Conservation (phyloP, 2,329 filamentous ascomycete species). For the Phialemonium atrogriseum region DNA sequence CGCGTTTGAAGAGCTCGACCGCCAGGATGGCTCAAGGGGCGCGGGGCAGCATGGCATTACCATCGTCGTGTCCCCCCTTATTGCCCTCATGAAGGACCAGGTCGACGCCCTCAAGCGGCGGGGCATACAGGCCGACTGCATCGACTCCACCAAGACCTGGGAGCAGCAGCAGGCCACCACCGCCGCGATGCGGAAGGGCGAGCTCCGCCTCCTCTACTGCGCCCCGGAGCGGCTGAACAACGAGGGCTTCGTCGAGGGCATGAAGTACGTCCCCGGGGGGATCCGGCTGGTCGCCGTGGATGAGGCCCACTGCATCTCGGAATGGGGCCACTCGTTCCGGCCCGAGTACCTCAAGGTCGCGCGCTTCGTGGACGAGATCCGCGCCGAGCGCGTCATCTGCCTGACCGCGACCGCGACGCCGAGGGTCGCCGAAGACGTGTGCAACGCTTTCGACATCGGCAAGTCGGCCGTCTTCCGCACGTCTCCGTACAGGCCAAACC, state of each 20-base stretch:
- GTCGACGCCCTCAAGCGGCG: slow-evolving; percentile 43
- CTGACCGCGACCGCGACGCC: slow-evolving; percentile 52
- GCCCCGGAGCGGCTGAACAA: slow-evolving; percentile 54
- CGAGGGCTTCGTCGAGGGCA: slow-evolving; percentile 47
- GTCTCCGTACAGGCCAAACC: slow-evolving; percentile 49
- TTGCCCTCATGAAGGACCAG: slow-evolving; percentile 54
- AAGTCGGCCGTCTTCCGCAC: slow-evolving; percentile 46
- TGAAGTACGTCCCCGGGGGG: slow-evolving; percentile 45
- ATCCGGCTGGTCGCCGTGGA: slow-evolving; percentile 49
- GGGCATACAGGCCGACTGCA: slow-evolving; percentile 42
- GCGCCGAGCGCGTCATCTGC: slow-evolving; percentile 50
- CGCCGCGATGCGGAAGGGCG: slow-evolving; percentile 30
- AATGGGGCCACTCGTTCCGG: slow-evolving; percentile 27
- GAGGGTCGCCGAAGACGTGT: slow-evolving; percentile 45
- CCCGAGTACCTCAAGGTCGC: slow-evolving; percentile 30
- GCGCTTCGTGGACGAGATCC: slow-evolving; percentile 45
- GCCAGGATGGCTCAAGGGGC: slow-evolving; percentile 14
- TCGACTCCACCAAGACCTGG: slow-evolving; percentile 47
- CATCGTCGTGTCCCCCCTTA: slow-evolving; percentile 46
- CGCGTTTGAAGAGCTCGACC: slow-evolving; percentile 36
- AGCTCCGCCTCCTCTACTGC: slow-evolving; percentile 47
- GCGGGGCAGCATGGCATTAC: slow-evolving; percentile 37
- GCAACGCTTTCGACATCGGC: slow-evolving; percentile 41
- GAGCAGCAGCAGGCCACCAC: slow-evolving; percentile 33
- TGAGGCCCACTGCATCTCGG: slow-evolving; percentile 51